Conservation (phyloP, 768 basidiomycete species). For the Tricholoma terreum region DNA sequence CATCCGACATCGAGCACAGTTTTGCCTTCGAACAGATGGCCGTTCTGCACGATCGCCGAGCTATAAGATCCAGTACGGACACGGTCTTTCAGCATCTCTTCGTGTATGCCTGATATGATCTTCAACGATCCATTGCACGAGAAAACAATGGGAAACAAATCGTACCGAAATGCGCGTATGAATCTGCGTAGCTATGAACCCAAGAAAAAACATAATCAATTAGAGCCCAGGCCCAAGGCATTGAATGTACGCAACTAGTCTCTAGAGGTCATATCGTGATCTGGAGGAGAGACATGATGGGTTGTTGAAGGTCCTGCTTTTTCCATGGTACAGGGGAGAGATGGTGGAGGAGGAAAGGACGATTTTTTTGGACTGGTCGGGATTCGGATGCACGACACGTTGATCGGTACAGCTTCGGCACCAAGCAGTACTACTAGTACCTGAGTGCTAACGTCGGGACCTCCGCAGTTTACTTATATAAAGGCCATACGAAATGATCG, state of each 20-base stretch:
- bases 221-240: constrained; percentile 19
- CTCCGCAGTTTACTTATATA: constrained; percentile 11
- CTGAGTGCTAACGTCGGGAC: neutral
- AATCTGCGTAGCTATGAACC: constrained; percentile 80
- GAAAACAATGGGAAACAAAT: constrained; percentile 6
- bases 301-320: constrained; percentile 28
- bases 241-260: constrained; percentile 71
- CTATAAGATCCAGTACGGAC: constrained; percentile 96
- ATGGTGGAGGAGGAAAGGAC: constrained; percentile 13
- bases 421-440: no score
- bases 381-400: constrained; percentile 16
- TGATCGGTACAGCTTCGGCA: neutral
- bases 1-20: constrained; percentile 97
- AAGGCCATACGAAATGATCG: constrained; percentile 22
- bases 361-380: constrained; percentile 14
- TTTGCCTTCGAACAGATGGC: constrained; percentile 94
- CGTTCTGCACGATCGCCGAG: constrained; percentile 90
- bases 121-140: neutral
- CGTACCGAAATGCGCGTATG: constrained; percentile 92
- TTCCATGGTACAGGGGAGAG: constrained; percentile 19
- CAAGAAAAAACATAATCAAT: constrained; percentile 32
- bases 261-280: constrained; percentile 73
- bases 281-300: constrained; percentile 17
- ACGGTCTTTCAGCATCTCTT: constrained; percentile 98
- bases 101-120: constrained; percentile 78